phyloP scores from a whole-genome alignment of 2,329 filamentous ascomycete genomes.

The Colletotrichum sp. region DNA sequence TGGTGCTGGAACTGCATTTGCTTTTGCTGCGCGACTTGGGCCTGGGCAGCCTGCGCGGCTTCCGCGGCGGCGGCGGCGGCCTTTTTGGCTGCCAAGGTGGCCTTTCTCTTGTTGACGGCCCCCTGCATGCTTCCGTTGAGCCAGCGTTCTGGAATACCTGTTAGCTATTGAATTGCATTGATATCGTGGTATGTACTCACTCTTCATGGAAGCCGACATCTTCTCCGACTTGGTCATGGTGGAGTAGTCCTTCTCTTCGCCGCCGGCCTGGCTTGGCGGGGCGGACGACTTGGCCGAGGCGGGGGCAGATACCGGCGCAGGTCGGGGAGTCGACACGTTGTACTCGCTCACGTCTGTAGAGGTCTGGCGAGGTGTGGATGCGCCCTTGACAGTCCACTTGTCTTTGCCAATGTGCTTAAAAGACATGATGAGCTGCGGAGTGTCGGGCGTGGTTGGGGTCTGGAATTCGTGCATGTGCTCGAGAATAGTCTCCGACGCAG shows the following conservation, averaged over 20 bases:
- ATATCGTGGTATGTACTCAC: slow-evolving; percentile 43
- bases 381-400: slow-evolving; percentile 6
- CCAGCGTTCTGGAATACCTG: slow-evolving; percentile 55
- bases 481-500: slow-evolving; percentile 6
- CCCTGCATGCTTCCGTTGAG: slow-evolving; percentile 64
- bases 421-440: not conserved
- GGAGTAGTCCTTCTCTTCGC: slow-evolving; percentile 61
- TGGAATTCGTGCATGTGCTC: slow-evolving; percentile 1
- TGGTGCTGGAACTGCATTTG: slow-evolving; percentile 7
- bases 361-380: slow-evolving; percentile 5
- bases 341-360: slow-evolving; percentile 15
- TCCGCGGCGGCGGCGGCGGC: slow-evolving; percentile 45
- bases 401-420: slow-evolving; percentile 17
- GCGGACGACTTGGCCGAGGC: slow-evolving; percentile 19
- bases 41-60: not conserved
- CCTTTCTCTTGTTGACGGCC: slow-evolving; percentile 66
- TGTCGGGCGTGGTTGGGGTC: not conserved
- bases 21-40: not conserved
- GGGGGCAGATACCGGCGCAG: slow-evolving; percentile 15
- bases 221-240: slow-evolving; percentile 70
- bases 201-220: slow-evolving; percentile 71
- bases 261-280: slow-evolving; percentile 19
- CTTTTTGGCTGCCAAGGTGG: slow-evolving; percentile 65
- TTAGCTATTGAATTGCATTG: slow-evolving; percentile 25
- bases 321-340: slow-evolving; percentile 5